Evolutionary conservation across 345 rosid species (phyloP).

Genomic region (Draba incana): DNA sequence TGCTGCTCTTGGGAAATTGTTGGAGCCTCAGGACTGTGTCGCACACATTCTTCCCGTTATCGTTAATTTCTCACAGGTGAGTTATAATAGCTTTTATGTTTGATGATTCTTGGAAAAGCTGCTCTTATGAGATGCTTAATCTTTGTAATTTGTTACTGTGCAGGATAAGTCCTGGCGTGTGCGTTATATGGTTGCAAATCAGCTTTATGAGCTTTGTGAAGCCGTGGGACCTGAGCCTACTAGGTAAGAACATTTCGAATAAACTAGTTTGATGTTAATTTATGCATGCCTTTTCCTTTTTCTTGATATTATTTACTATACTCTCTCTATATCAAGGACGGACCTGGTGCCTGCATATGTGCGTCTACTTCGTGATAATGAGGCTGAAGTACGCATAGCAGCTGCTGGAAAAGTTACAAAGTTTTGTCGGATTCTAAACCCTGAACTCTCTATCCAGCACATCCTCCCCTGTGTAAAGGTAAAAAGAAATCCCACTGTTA

Average conservation of each 20-base stretch:
- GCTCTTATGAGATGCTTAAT: conserved; percentile 40
- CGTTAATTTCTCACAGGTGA: conserved; percentile 76
- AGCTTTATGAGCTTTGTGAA: conserved; percentile 94
- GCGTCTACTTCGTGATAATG: conserved; percentile 93
- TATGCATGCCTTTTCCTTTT: not conserved
- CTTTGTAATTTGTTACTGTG: conserved; percentile 1
- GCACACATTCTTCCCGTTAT: conserved; percentile 72
- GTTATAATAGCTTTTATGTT: not conserved
- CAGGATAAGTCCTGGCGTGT: conserved; percentile 99
- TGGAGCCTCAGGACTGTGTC: conserved; percentile 77
- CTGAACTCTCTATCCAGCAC: conserved; percentile 85
- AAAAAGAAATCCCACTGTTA: not conserved
- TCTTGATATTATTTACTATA: conserved; percentile 11
- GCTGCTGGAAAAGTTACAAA: conserved; percentile 97
- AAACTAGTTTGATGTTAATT: not conserved
- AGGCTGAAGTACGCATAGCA: conserved; percentile 99
- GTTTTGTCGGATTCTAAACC: conserved; percentile 87
- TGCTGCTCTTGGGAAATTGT: conserved; percentile 74
- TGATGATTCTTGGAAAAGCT: conserved; percentile 12
- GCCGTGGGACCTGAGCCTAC: conserved; percentile 96
- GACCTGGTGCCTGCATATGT: conserved; percentile 96
- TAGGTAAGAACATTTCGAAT: conserved; percentile 51
- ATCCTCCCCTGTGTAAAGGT: conserved; percentile 98
- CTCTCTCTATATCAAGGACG: conserved; percentile 47
- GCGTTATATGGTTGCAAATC: conserved; percentile 97